phyloP scores from a whole-genome alignment of 805 yeast species.

The Spathaspora gorwiae region DNA sequence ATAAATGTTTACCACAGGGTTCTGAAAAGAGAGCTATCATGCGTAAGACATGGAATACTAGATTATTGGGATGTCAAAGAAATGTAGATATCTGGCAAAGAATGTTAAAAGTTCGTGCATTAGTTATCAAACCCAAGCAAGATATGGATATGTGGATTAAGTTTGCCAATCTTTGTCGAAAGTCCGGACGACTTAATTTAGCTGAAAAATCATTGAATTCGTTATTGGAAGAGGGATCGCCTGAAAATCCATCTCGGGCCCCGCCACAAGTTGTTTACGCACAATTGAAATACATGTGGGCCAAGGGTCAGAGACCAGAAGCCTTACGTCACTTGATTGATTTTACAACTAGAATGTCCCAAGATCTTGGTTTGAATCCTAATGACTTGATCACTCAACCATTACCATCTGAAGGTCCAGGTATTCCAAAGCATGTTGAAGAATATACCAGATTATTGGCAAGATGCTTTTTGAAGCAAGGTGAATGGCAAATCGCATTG shows the following conservation, averaged over 20 bases:
- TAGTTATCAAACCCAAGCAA: constrained; percentile 91
- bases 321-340: constrained; percentile 83
- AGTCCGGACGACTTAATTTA: constrained; percentile 84
- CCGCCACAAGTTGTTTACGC: constrained; percentile 98
- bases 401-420: constrained; percentile 67
- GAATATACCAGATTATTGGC: constrained; percentile 84
- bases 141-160: constrained; percentile 98
- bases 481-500: constrained; percentile 93
- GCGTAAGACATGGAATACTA: constrained; percentile 89
- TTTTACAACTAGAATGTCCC: constrained; percentile 86
- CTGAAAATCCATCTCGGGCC: constrained; percentile 65
- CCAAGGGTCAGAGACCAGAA: constrained; percentile 81
- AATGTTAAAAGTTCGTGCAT: constrained; percentile 85
- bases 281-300: constrained; percentile 95
- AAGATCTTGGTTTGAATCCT: constrained; percentile 80
- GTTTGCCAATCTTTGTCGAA: constrained; percentile 92
- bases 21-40: constrained; percentile 75
- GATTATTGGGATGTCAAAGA: constrained; percentile 89
- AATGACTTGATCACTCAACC: constrained; percentile 86
- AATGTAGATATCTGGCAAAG: constrained; percentile 99
- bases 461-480: constrained; percentile 92
- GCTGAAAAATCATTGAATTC: constrained; percentile 89
- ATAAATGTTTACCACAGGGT: constrained; percentile 78
- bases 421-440: constrained; percentile 69
- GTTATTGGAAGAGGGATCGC: constrained; percentile 69